These are phyloP conservation scores for Apiospora phragmitis DNA, from an alignment of 2,329 filamentous ascomycete species.

Conservation along the genomic window DNA sequence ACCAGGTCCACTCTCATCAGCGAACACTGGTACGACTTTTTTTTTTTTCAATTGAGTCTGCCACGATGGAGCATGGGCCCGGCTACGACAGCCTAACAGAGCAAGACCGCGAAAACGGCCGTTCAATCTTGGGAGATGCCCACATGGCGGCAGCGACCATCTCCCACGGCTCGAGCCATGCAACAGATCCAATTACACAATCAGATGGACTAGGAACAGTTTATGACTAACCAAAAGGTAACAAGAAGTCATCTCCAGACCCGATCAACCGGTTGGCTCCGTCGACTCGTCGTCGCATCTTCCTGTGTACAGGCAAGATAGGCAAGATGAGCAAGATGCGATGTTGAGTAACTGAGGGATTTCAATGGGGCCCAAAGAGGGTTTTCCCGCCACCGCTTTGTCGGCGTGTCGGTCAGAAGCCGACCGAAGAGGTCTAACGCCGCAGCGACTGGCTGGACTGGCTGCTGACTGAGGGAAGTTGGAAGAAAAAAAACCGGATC, in stretches of 20 bases:
- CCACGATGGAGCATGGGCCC: not conserved
- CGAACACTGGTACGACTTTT: constrained; percentile 3
- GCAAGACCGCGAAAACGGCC: not conserved
- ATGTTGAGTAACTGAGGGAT: not conserved
- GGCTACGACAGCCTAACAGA: not conserved
- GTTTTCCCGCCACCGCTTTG: constrained; percentile 6
- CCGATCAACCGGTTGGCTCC: not conserved
- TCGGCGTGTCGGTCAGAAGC: not conserved
- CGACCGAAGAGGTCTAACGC: not conserved
- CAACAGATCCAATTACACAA: not conserved
- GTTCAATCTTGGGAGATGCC: not conserved
- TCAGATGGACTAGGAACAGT: not conserved
- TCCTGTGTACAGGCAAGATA: not conserved
- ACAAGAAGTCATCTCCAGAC: not conserved
- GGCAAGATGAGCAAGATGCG: not conserved
- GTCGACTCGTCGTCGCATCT: not conserved
- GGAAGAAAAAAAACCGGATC: constrained; percentile 5
- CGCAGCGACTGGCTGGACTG: not conserved
- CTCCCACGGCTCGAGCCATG: not conserved
- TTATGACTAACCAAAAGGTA: not conserved
- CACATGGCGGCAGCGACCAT: not conserved
- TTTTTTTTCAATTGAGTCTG: not conserved
- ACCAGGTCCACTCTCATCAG: not conserved
- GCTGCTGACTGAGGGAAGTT: not conserved
- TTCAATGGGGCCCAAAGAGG: constrained; percentile 4